Conservation (phyloP, 2,329 filamentous ascomycete species). For the Nemania sp. region DNA sequence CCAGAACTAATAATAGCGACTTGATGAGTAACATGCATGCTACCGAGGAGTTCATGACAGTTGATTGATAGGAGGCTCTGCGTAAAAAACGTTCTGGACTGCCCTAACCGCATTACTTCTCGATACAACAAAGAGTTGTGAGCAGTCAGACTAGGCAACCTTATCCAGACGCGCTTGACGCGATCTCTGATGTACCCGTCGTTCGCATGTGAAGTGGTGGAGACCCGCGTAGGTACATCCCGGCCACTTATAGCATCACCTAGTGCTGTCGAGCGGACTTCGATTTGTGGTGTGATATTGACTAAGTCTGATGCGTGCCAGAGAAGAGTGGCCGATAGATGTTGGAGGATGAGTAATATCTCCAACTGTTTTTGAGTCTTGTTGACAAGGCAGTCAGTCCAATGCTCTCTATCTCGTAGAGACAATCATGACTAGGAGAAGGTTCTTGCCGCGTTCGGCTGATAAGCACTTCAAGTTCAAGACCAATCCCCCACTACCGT, state of each 20-base stretch:
- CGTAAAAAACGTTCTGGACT: constrained; percentile 56
- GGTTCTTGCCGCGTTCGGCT: no score
- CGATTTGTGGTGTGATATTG: constrained; percentile 10
- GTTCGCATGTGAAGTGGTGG: neutral
- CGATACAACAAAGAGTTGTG: neutral
- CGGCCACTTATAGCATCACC: neutral
- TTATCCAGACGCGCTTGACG: neutral
- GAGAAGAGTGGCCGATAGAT: no score
- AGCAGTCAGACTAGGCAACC: neutral
- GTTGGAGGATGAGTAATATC: no score
- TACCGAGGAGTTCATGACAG: constrained; percentile 51
- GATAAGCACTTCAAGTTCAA: no score
- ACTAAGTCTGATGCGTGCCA: neutral
- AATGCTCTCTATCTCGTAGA: no score
- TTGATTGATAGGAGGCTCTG: constrained; percentile 57
- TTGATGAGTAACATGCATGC: constrained; percentile 36
- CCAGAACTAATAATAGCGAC: constrained; percentile 31
- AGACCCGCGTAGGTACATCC: neutral
- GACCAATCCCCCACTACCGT: no score
- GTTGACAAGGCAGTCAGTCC: no score
- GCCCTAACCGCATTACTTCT: constrained; percentile 28
- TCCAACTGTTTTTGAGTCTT: no score
- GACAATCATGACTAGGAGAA: no score
- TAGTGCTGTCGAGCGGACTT: neutral
- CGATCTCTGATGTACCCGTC: constrained; percentile 2